These are phyloP conservation scores for Sordariomycetes sp. DNA, from an alignment of 2,329 filamentous ascomycete genomes.

Conservation along the genomic window DNA sequence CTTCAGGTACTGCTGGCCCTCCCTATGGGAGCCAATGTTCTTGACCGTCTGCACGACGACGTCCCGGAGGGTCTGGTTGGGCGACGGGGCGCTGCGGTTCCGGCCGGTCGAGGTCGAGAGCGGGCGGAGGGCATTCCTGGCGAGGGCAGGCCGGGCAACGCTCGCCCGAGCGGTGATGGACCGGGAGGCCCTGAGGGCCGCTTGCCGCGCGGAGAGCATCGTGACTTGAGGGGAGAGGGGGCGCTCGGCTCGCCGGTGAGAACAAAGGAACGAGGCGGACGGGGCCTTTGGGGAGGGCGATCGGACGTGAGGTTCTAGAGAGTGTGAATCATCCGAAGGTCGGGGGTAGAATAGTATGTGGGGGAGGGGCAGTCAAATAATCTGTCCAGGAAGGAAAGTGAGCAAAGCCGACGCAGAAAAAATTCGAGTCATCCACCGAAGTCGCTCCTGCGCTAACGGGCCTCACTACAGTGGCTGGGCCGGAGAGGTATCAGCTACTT, in stretches of 20 bases:
- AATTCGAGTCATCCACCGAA: neutral
- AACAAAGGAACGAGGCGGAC: slow-evolving; percentile 2
- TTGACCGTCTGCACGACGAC: slow-evolving; percentile 52
- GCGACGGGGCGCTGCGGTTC: slow-evolving; percentile 6
- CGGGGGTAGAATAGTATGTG: slow-evolving; percentile 7
- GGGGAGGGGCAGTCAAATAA: slow-evolving; percentile 8
- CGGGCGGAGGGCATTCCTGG: slow-evolving; percentile 11
- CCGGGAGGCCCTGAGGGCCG: slow-evolving; percentile 26
- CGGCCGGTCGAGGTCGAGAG: slow-evolving; percentile 15
- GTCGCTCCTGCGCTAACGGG: neutral
- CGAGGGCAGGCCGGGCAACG: neutral
- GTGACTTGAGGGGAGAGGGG: slow-evolving; percentile 6
- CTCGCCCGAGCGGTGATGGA: slow-evolving; percentile 3
- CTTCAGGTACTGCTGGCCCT: slow-evolving; percentile 94
- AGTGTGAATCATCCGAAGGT: slow-evolving; percentile 3
- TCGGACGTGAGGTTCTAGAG: slow-evolving; percentile 1
- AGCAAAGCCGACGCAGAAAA: neutral
- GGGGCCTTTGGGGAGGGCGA: neutral
- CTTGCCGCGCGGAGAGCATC: slow-evolving; percentile 29
- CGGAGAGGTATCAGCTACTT: neutral
- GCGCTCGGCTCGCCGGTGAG: slow-evolving; percentile 4
- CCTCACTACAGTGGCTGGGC: neutral
- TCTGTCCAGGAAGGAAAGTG: neutral
- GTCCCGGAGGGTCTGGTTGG: slow-evolving; percentile 14
- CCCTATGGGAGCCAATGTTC: slow-evolving; percentile 90